Conservation (phyloP, 2,329 filamentous ascomycete genomes). For the Colletotrichum neosansevieriae region DNA sequence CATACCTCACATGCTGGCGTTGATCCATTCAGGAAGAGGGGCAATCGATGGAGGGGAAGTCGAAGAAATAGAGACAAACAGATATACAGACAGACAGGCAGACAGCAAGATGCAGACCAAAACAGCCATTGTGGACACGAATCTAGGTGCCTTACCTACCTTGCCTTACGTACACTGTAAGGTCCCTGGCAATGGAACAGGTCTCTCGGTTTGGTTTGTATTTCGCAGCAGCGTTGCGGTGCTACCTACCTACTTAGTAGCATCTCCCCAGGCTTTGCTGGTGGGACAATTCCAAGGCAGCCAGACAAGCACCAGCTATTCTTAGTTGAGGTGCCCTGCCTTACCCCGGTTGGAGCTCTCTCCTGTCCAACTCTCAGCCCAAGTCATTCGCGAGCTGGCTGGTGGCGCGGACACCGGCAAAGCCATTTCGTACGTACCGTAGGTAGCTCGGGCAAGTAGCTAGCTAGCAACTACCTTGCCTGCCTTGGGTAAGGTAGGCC, state of each 20-base stretch:
- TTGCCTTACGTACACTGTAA: too few relatives aligned
- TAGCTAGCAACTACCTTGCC: background rate
- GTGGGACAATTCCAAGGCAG: constrained; percentile 20
- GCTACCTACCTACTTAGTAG: background rate
- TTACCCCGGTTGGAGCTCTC: constrained; percentile 10
- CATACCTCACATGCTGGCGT: constrained; percentile 35
- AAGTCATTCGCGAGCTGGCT: constrained; percentile 9
- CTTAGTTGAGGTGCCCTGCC: constrained; percentile 7
- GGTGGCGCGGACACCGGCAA: constrained; percentile 24
- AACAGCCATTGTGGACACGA: background rate
- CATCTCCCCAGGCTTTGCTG: background rate
- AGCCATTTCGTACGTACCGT: constrained; percentile 22
- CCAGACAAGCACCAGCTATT: constrained; percentile 20
- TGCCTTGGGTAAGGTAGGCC: background rate
- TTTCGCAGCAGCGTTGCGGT: constrained; percentile 2
- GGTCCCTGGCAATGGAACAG: too few relatives aligned
- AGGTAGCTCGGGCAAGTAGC: constrained; percentile 2
- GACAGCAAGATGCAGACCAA: background rate
- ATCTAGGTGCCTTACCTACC: too few relatives aligned
- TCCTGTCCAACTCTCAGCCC: background rate
- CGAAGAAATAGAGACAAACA: background rate
- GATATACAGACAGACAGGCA: background rate
- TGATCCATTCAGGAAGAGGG: constrained; percentile 22
- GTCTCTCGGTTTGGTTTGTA: too few relatives aligned
- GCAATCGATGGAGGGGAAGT: background rate